Percentiles rank a stretch among this genome's conserved stretches.
These are phyloP conservation scores for Lenwebbia sp. DNA, from an alignment of 345 rosid species.

Conservation along the genomic window DNA sequence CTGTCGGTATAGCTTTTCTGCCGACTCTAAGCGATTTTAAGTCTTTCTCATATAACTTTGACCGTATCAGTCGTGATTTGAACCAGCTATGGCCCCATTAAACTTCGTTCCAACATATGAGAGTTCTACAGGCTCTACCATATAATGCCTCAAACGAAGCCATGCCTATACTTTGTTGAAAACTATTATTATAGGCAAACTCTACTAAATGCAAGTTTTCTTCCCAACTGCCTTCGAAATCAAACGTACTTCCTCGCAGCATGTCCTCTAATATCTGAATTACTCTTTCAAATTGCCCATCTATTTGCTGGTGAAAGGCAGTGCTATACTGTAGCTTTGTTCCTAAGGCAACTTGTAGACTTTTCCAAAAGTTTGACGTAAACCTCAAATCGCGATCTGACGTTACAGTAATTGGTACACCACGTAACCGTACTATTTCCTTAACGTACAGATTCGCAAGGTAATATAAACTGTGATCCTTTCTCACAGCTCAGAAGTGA, in stretches of 20 bases:
- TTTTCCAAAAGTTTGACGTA: background rate
- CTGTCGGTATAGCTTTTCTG: no score
- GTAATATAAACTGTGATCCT: no score
- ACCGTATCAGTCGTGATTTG: background rate
- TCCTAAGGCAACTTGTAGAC: background rate
- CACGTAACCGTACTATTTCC: background rate
- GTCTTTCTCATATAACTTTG: background rate
- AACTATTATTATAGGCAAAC: background rate
- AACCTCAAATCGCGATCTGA: background rate
- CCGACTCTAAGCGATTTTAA: background rate
- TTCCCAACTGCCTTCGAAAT: background rate
- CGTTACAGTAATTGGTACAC: background rate
- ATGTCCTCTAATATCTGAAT: background rate
- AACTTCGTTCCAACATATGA: background rate
- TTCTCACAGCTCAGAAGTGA: background rate
- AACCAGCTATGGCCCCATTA: background rate
- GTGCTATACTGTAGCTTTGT: no score
- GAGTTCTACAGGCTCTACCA: background rate
- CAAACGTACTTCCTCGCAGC: background rate
- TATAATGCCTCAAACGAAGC: background rate
- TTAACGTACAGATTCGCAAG: background rate
- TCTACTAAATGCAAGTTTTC: background rate
- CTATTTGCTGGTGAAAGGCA: background rate
- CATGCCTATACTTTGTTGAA: background rate
- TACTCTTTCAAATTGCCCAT: background rate